These are phyloP conservation scores for Colletotrichum australisinense DNA, from an alignment of 2,329 filamentous ascomycete species.

Conservation along the genomic window DNA sequence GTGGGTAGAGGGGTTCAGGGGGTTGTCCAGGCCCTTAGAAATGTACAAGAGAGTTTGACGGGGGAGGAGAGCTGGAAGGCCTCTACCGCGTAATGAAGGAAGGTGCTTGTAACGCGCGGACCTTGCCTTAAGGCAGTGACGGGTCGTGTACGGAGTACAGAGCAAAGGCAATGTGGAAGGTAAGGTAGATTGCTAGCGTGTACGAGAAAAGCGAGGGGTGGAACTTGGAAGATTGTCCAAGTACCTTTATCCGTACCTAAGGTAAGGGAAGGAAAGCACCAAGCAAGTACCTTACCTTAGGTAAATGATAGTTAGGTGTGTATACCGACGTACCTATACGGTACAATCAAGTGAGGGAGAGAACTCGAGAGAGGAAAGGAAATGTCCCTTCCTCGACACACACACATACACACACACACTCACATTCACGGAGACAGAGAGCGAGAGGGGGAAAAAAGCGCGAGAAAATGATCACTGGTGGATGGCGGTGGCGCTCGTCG, in stretches of 20 bases:
- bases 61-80: not conserved
- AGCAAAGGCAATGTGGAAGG: not conserved
- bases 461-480: not conserved
- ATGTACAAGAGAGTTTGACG: constrained; percentile 26
- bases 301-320: not conserved
- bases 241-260: no score
- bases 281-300: not conserved
- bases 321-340: not conserved
- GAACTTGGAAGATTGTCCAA: no score
- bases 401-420: not conserved
- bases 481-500: constrained; percentile 16
- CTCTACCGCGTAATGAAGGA: constrained; percentile 16
- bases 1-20: constrained; percentile 24
- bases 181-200: constrained; percentile 10
- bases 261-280: not conserved
- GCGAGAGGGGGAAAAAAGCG: not conserved
- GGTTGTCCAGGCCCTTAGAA: constrained; percentile 18
- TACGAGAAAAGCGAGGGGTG: not conserved
- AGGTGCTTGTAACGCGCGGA: constrained; percentile 22
- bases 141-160: not conserved
- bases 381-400: constrained; percentile 4
- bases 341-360: not conserved
- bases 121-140: constrained; percentile 4
- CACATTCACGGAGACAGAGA: not conserved
- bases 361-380: not conserved